Evolutionary conservation across 1,139 yeast species (phyloP).

Genomic region (Meyerozyma guilliermondii): DNA sequence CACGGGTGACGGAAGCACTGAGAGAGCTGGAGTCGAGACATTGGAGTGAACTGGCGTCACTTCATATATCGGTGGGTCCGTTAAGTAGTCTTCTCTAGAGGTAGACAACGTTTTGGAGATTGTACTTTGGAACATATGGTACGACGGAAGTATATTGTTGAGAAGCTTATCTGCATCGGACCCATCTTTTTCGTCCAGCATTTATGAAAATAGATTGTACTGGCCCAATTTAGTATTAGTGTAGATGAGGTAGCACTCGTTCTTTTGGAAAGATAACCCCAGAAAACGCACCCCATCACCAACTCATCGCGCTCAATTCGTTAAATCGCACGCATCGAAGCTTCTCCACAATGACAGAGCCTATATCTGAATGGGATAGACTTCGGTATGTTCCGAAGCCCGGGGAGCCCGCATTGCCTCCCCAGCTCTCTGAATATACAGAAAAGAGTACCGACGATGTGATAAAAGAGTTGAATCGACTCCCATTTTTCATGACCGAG

Average conservation of each 20-base stretch:
- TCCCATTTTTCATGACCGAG: slow-evolving; percentile 94
- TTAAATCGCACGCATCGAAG: not conserved
- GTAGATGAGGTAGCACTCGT: not conserved
- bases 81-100: slow-evolving; percentile 34
- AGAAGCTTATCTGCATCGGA: slow-evolving; percentile 22
- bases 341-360: slow-evolving; percentile 11
- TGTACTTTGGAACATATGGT: slow-evolving; percentile 44
- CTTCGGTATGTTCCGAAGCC: slow-evolving; percentile 62
- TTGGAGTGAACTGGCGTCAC: slow-evolving; percentile 28
- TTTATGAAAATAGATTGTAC: not conserved
- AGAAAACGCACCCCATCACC: not conserved
- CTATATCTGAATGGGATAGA: slow-evolving; percentile 48
- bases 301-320: no score
- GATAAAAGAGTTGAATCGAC: slow-evolving; percentile 68
- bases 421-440: slow-evolving; percentile 67
- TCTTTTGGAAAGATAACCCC: not conserved
- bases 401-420: slow-evolving; percentile 80
- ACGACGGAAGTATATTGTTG: slow-evolving; percentile 41
- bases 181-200: not conserved
- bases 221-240: not conserved
- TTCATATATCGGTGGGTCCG: slow-evolving; percentile 42
- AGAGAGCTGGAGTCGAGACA: slow-evolving; percentile 6
- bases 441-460: slow-evolving; percentile 72
- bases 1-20: slow-evolving; percentile 9
- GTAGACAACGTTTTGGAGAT: slow-evolving; percentile 35